Conservation (phyloP, 805 yeast species). For the Tetrapisispora phaffii region DNA sequence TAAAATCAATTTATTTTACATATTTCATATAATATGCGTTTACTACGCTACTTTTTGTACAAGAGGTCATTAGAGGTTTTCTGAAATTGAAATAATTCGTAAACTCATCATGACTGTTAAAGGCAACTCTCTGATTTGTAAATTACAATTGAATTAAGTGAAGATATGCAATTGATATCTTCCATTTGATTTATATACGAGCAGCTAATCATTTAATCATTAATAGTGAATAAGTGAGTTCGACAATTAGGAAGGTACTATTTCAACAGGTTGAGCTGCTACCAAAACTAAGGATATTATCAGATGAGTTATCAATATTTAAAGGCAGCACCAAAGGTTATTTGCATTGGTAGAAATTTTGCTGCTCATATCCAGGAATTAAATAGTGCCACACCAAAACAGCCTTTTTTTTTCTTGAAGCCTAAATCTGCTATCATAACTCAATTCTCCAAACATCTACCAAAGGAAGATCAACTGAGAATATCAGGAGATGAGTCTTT, state of each 20-base stretch:
- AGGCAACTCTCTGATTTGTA: too few relatives aligned
- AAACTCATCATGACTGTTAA: neutral
- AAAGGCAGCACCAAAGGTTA: slow-evolving; percentile 60
- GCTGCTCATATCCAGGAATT: slow-evolving; percentile 93
- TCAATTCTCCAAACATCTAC: slow-evolving; percentile 32
- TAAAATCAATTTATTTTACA: too few relatives aligned
- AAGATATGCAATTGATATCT: too few relatives aligned
- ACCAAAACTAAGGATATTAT: neutral
- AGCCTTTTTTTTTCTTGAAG: slow-evolving; percentile 88
- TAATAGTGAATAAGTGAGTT: too few relatives aligned
- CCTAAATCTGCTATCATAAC: slow-evolving; percentile 72
- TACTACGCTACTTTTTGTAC: neutral
- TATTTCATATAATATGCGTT: neutral
- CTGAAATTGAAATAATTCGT: neutral
- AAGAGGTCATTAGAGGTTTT: neutral
- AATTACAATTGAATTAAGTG: too few relatives aligned
- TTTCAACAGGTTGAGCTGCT: too few relatives aligned
- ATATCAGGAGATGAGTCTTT: slow-evolving; percentile 9
- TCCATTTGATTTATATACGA: too few relatives aligned
- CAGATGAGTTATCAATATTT: slow-evolving; percentile 33
- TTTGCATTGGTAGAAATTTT: slow-evolving; percentile 94
- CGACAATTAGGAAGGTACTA: too few relatives aligned
- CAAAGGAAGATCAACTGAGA: slow-evolving; percentile 1
- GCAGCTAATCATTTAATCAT: too few relatives aligned
- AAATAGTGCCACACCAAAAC: slow-evolving; percentile 68